Evolutionary conservation across 495 filamentous ascomycete species (phyloP), one percentile per base, ranked within the genome.

Genomic region (Hypoxylon perforatum): DNA sequence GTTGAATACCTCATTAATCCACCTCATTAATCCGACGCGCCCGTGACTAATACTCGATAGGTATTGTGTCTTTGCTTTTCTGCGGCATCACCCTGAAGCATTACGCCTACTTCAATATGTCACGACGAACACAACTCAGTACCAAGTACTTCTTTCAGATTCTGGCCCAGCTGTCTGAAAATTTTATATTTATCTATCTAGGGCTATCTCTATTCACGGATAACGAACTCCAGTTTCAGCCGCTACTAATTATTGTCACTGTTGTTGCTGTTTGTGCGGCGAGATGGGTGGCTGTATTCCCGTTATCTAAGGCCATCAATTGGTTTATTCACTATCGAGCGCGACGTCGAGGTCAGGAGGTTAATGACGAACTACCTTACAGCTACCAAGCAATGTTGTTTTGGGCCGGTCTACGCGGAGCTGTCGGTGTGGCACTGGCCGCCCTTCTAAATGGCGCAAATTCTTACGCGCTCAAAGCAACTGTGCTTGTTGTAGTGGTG

Each of bases 51-150:
- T 5, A 63, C 0, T 21, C 48, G 54, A 46, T 68, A 98, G 94
- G 95, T 58, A 99, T 99, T 69, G 95, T 99, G 54, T 95, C 95
- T 15, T 85, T 99, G 57, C 81, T 99, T 10, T 98, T 99, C 81
- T 98, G 96, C 76, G 95, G 95, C 28, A 99, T 99, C 61, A 97
- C 95, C 7, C 84, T 99, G 33, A 99, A 99, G 76, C 95, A 99
- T 75, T 98, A 99, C 72, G 95, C 95, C 41, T 99, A 99, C 81
- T 97, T 97, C 82, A 99, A 99, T 80, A 99, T 99, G 95, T 99
- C 95, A 25, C 90, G 95, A 42, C 90, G 95, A 42, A 97, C 96
- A 18, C 95, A 99, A 73, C 86, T 99, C 69, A 97, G 95, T 15
- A 99, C 96, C 54, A 99, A 99, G 76, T 99, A 97, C 79, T 85